Evolutionary conservation across 2,329 filamentous ascomycete genomes (phyloP).

Genomic region (Bimuria novae-zelandiae): DNA sequence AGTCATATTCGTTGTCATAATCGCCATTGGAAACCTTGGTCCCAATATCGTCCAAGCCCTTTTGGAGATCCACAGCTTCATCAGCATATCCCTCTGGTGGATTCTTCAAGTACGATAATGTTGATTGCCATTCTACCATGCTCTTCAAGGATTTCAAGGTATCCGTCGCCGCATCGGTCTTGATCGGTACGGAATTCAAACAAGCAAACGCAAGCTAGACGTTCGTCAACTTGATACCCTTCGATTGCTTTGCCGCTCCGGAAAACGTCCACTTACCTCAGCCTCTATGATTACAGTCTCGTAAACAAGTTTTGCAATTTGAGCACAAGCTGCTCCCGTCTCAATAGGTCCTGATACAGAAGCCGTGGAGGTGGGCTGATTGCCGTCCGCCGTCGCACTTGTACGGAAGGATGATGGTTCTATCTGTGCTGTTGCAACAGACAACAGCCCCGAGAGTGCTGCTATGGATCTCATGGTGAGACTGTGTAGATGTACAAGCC

Average conservation of each 20-base stretch:
- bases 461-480: conserved; percentile 26
- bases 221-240: conserved; percentile 5
- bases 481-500: not conserved
- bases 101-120: conserved; percentile 45
- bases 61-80: conserved; percentile 45
- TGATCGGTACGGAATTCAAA: conserved; percentile 44
- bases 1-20: conserved; percentile 50
- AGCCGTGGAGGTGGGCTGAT: conserved; percentile 34
- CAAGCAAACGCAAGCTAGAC: conserved; percentile 40
- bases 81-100: conserved; percentile 46
- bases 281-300: conserved; percentile 28
- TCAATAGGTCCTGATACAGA: conserved; percentile 35
- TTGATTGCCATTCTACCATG: conserved; percentile 49
- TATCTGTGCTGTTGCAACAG: conserved; percentile 24
- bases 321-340: conserved; percentile 35
- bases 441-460: conserved; percentile 24
- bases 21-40: conserved; percentile 33
- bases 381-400: conserved; percentile 25
- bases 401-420: conserved; percentile 16
- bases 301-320: conserved; percentile 26
- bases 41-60: conserved; percentile 42
- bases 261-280: conserved; percentile 23
- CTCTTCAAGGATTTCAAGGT: conserved; percentile 40
- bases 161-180: conserved; percentile 23
- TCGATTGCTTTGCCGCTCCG: not conserved